Base-by-base conservation (phyloP, 768 basidiomycete species). In the Daedaleopsis sinensis region DNA sequence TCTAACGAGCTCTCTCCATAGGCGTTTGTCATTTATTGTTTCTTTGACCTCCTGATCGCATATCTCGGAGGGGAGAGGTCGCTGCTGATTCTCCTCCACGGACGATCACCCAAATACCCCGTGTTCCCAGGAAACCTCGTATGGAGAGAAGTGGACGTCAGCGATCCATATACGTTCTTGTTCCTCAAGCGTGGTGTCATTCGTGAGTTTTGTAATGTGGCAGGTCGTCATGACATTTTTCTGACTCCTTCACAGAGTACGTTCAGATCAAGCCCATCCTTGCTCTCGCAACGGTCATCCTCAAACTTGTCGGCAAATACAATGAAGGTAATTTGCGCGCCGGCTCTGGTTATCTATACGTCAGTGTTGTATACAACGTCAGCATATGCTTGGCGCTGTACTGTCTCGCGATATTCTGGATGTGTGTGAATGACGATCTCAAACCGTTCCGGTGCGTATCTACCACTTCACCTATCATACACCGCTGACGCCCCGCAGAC, bases 371-470 rank as follows among this genome's bases (percentile, higher is more conserved):
- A 55, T 96, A 90, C 78, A 93, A 94, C 78, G 72, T 81, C 55
- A 91, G 89, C 68, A 94, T 94, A 50, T 90, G 87, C 74, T 78
- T 91, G 48, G 84, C 83, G 35, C 74, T 96, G 23, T 96, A 94
- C 78, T 98, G 96, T 69, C 83, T 98, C 43, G 97, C 94, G 0
- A 89, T 97, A 77, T 98, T 98, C 75, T 99, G 97, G 97, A 83
- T 96, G 57, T 93, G 91, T 60, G 91, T 98, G 5, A 87, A 86
- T 67, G 81, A 89, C 38, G 97, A 98, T 71, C 78, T 98, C 52
- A 90, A 90, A 72, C 93, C 94, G 1, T 97, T 94, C 78, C 82
- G 90, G 90, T 89, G 57, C 66, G 87, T 72, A 12, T 37, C 24
- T 13, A 23, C 18, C 46, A 35, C 16, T 19, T 2, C 3, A 24